Evolutionary conservation across 2,329 filamentous ascomycete genomes (phyloP).

Genomic region (Hymenoscyphus linearis): DNA sequence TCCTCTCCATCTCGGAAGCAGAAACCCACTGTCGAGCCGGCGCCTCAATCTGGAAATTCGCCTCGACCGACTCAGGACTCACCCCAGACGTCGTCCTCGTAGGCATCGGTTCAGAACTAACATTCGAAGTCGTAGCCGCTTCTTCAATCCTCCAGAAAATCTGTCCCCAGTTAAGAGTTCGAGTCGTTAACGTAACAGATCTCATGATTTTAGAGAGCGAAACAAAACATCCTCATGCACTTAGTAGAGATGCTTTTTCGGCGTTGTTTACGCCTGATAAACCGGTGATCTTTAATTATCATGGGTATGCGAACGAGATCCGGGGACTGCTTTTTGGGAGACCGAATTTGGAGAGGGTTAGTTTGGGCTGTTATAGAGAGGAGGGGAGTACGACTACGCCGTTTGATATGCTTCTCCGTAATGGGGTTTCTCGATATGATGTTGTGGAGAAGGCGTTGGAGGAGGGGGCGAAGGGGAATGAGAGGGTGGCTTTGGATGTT

Average conservation of each 20-base stretch:
- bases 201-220: conserved; percentile 56
- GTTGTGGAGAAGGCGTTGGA: conserved; percentile 50
- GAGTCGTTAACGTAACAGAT: conserved; percentile 62
- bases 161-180: conserved; percentile 48
- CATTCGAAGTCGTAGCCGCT: conserved; percentile 58
- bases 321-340: conserved; percentile 57
- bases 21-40: conserved; percentile 54
- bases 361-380: conserved; percentile 55
- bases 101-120: conserved; percentile 61
- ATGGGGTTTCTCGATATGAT: conserved; percentile 55
- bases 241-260: conserved; percentile 47
- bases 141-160: conserved; percentile 48
- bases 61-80: conserved; percentile 49
- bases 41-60: conserved; percentile 57
- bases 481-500: conserved; percentile 51
- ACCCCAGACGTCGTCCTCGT: conserved; percentile 59
- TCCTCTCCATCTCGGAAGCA: conserved; percentile 54
- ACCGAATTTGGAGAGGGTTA: conserved; percentile 45
- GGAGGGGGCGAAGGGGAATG: conserved; percentile 43
- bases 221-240: conserved; percentile 52
- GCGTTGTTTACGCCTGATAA: conserved; percentile 52
- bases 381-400: conserved; percentile 64
- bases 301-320: conserved; percentile 57
- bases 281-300: conserved; percentile 61
- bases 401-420: conserved; percentile 65